These are phyloP conservation scores for Teunomyces lycoperdinae DNA, from an alignment of 805 yeast species.

Conservation along the genomic window DNA sequence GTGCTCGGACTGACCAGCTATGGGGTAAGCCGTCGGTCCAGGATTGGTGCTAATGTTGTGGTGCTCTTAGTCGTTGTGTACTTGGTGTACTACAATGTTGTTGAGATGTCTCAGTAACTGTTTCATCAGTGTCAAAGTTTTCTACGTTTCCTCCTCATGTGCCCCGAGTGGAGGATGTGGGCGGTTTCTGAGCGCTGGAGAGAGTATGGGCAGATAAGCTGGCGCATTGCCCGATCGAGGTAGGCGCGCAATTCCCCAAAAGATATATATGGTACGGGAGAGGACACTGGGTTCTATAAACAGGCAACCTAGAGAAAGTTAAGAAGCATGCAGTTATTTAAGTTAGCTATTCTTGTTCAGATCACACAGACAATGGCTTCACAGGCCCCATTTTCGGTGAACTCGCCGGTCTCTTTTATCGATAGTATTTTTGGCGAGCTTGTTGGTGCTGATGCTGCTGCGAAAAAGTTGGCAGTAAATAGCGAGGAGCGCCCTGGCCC, in stretches of 20 bases:
- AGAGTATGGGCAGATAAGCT: background rate
- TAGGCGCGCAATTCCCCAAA: background rate
- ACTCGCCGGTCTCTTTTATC: slow-evolving; percentile 11
- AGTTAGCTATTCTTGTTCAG: background rate
- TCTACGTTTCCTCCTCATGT: too few species aligned
- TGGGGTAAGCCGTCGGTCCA: background rate
- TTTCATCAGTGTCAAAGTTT: too few species aligned
- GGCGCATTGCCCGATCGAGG: background rate
- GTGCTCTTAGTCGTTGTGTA: background rate
- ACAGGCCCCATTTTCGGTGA: background rate
- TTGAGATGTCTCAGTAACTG: too few species aligned
- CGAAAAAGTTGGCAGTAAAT: background rate
- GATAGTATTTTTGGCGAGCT: slow-evolving; percentile 28
- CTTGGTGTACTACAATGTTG: background rate
- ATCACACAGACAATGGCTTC: background rate
- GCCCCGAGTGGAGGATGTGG: too few species aligned
- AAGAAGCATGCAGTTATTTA: background rate
- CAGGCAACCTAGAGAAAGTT: background rate
- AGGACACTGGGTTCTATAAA: background rate
- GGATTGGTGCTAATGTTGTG: background rate
- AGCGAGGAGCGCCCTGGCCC: too few species aligned
- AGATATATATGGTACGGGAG: background rate
- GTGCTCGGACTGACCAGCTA: background rate
- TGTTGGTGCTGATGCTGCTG: slow-evolving; percentile 11
- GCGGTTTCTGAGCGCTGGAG: too few species aligned